Evolutionary conservation across 192 early-diverging fungal species (phyloP).

Genomic region (Glomus cerebriforme): DNA sequence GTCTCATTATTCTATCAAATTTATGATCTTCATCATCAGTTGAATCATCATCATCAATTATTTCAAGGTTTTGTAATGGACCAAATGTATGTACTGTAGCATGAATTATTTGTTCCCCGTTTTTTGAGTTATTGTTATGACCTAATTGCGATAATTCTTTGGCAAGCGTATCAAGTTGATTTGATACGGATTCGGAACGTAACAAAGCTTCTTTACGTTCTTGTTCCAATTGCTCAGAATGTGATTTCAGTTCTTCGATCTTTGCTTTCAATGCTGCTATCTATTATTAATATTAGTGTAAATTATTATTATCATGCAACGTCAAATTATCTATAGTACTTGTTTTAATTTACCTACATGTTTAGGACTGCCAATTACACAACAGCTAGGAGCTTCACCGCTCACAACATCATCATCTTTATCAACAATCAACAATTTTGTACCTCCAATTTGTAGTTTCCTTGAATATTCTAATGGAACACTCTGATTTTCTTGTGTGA

Average conservation of each 20-base stretch:
- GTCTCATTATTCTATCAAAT: slow-evolving; percentile 26
- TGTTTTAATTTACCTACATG: not conserved
- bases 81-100: slow-evolving; percentile 33
- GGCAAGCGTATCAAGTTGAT: slow-evolving; percentile 24
- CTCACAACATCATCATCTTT: not conserved
- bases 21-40: slow-evolving; percentile 17
- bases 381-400: not conserved
- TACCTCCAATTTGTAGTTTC: not conserved
- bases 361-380: not conserved
- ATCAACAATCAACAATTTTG: not conserved
- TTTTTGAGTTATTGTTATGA: not conserved
- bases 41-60: slow-evolving; percentile 25
- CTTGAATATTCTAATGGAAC: not conserved
- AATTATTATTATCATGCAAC: not conserved
- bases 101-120: slow-evolving; percentile 27
- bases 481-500: not conserved
- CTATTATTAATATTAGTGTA: slow-evolving; percentile 6
- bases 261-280: slow-evolving; percentile 31
- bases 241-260: slow-evolving; percentile 19
- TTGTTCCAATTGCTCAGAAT: slow-evolving; percentile 16
- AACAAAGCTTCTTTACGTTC: slow-evolving; percentile 17
- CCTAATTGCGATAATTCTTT: slow-evolving; percentile 16
- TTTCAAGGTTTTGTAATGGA: slow-evolving; percentile 22
- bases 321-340: too few species aligned
- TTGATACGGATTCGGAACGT: slow-evolving; percentile 26